Evolutionary conservation across 1,139 yeast genomes (phyloP), one percentile per base, ranked within the genome.

Genomic region (Debaryomyces sp.): DNA sequence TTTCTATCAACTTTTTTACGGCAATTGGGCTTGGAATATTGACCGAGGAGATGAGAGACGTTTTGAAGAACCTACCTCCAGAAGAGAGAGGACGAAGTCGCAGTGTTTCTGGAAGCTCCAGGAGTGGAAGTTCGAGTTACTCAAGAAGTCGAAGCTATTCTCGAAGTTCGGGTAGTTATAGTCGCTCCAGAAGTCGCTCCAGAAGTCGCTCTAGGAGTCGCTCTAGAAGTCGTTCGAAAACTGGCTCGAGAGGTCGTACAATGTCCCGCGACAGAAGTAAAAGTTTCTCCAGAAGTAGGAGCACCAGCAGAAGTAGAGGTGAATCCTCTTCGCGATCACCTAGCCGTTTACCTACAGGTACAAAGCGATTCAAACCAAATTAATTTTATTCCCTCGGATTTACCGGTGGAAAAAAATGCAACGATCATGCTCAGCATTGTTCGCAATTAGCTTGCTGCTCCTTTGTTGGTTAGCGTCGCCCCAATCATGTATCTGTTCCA

Each of bases 1-100:
- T 91, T 63, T 81, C 96, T 1, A 90, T 92, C 62, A 94, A 94
- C 61, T 94, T 79, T 63, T 94, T 92, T 67, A 92, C 98, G 0
- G 97, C 97, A 1, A 90, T 94, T 56, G 96, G 96, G 0, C 66
- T 92, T 47, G 98, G 98, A 43, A 77, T 80, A 2, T 63, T 94
- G 50, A 92, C 98, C 0, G 96, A 90, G 43, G 80, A 72, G 9
- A 87, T 91, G 96, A 79, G 99, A 67, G 77, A 72, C 9, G 75
- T 72, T 12, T 69, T 89, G 51, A 59, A 64, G 47, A 59, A 60
- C 26, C 55, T 77, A 33, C 77, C 80, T 0, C 56, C 58, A 3
- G 27, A 49, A 47, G 50, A 61, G 32, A 48, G 67, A 48, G 55
- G 63, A 34, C 46, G 63, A 47, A 39, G 65, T 44, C 44, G 46